A percentile compares a stretch with the other conserved stretches of the same genome.
Conservation (phyloP, 768 basidiomycete species). For the Mycena vitilis region DNA sequence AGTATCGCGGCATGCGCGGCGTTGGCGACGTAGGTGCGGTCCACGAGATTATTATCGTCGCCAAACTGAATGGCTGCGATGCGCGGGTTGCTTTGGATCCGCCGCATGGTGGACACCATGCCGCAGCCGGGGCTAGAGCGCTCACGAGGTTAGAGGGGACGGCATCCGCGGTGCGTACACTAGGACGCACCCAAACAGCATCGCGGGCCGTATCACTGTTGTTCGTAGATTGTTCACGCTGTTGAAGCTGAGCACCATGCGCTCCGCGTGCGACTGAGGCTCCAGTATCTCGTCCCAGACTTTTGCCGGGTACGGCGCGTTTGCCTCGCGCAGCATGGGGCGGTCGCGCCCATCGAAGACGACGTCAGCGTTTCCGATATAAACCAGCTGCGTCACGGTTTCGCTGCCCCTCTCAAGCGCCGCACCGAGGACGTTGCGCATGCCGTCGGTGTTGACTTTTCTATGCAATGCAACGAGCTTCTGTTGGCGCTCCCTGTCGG, state of each 20-base stretch:
- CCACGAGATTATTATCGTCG: conserved; percentile 59
- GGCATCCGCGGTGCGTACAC: too few relatives aligned
- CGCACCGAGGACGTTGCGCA: conserved; percentile 7
- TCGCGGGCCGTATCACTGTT: conserved; percentile 25
- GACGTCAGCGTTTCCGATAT: conserved; percentile 4
- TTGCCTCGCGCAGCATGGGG: conserved; percentile 16
- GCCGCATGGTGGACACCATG: conserved; percentile 53
- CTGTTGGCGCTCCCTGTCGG: too few relatives aligned
- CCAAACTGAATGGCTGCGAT: conserved; percentile 55
- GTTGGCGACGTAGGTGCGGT: conserved; percentile 67
- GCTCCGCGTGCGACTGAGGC: conserved; percentile 5
- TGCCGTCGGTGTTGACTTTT: conserved; percentile 19
- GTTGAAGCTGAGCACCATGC: conserved; percentile 22
- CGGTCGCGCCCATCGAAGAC: conserved; percentile 24
- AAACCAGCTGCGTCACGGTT: conserved; percentile 18
- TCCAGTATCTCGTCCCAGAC: not conserved
- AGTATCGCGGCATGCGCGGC: conserved; percentile 65
- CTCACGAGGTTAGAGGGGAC: not conserved
- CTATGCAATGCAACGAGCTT: conserved; percentile 14
- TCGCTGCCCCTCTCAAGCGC: not conserved
- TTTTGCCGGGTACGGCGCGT: conserved; percentile 16
- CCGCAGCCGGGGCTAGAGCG: conserved; percentile 45
- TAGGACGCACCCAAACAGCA: conserved; percentile 13
- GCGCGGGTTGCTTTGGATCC: not conserved
- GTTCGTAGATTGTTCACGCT: conserved; percentile 16